Evolutionary conservation across 306 rosid species (phyloP).

Genomic region (Argentina anserina): DNA sequence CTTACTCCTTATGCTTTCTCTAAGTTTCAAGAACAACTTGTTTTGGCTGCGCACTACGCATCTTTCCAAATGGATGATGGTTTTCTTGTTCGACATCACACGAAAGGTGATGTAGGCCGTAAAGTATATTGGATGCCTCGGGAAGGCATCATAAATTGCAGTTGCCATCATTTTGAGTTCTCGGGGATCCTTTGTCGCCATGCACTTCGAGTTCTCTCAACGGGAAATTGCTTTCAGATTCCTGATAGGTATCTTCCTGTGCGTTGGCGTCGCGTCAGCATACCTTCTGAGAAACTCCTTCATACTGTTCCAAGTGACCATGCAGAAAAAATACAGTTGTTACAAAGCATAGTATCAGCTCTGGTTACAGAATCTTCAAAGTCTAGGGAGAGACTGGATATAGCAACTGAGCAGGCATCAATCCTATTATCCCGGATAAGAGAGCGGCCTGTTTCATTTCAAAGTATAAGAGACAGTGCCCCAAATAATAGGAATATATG

Average conservation of each 20-base stretch:
- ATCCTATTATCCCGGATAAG: constrained; percentile 63
- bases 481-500: constrained; percentile 50
- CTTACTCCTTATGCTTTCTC: constrained; percentile 92
- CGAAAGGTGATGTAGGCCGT: constrained; percentile 83
- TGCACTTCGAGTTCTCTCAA: constrained; percentile 86
- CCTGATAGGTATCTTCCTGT: constrained; percentile 90
- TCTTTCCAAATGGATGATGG: constrained; percentile 80
- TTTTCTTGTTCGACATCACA: constrained; percentile 94
- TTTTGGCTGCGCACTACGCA: constrained; percentile 95
- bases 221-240: constrained; percentile 91
- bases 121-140: constrained; percentile 75
- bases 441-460: constrained; percentile 70
- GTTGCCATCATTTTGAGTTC: constrained; percentile 92
- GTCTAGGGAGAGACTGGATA: constrained; percentile 77
- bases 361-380: constrained; percentile 82
- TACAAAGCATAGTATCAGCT: constrained; percentile 71
- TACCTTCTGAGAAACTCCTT: constrained; percentile 52
- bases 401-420: constrained; percentile 77
- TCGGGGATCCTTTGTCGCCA: constrained; percentile 92
- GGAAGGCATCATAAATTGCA: constrained; percentile 87
- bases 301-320: constrained; percentile 56
- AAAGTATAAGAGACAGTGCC: constrained; percentile 57
- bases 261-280: constrained; percentile 86
- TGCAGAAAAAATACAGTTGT: constrained; percentile 62
- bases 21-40: constrained; percentile 94